Evolutionary conservation across 768 basidiomycete genomes (phyloP).

Genomic region (Naganishia vishniacii): DNA sequence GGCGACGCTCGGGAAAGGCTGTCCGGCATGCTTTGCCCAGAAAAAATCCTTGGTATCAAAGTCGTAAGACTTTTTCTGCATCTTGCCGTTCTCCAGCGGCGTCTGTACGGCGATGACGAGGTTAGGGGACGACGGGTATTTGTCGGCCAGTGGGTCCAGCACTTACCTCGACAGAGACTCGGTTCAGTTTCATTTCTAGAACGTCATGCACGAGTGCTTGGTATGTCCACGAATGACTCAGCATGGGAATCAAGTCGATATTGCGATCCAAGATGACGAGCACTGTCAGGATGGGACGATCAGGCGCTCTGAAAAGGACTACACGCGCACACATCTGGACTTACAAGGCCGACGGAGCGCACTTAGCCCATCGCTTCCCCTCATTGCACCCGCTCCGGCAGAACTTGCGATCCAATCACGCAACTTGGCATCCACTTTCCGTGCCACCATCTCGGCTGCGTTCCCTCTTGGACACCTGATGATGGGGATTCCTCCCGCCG

Average conservation of each 20-base stretch:
- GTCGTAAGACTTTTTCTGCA: conserved; percentile 75
- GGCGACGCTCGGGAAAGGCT: conserved; percentile 96
- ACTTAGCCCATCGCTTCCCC: conserved; percentile 71
- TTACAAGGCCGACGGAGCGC: conserved; percentile 80
- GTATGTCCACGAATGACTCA: conserved; percentile 98
- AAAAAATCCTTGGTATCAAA: conserved; percentile 98
- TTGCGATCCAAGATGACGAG: conserved; percentile 91
- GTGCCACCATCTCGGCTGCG: conserved; percentile 98
- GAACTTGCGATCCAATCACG: conserved; percentile 67
- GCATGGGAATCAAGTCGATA: conserved; percentile 83
- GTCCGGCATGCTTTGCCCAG: conserved; percentile 93
- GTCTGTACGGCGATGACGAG: background rate
- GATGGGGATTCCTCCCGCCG: conserved; percentile 66
- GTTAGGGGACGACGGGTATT: no score
- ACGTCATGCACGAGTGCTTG: conserved; percentile 97
- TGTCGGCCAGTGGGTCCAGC: no score
- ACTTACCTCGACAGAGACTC: conserved; percentile 70
- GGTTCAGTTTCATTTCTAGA: conserved; percentile 91
- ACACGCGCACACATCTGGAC: conserved; percentile 21
- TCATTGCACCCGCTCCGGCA: conserved; percentile 51
- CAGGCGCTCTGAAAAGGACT: no score
- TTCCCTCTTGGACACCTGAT: conserved; percentile 92
- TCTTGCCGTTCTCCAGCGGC: conserved; percentile 52
- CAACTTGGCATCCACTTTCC: conserved; percentile 86
- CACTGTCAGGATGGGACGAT: conserved; percentile 60